Evolutionary conservation across 495 filamentous ascomycete species (phyloP), one percentile per base, ranked within the genome.

Genomic region (Letharia lupina): DNA sequence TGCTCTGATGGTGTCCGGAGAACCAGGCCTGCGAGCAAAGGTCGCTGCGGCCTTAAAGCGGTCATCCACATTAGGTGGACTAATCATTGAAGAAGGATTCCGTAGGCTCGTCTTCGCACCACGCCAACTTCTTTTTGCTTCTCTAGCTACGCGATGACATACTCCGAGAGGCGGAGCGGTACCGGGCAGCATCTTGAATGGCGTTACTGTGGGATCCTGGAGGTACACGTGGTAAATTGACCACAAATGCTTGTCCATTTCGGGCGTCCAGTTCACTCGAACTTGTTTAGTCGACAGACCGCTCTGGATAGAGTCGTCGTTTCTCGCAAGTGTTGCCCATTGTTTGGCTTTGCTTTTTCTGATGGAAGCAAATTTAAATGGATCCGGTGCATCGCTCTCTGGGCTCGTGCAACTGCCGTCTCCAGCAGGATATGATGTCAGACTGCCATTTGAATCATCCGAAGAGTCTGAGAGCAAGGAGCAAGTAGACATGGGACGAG

Each of bases 201-300:
- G 94, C 3, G 94, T 98, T 39, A 96, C 89, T 13, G 88, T 91
- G 42, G 94, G 93, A 74, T 98, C 91, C 69, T 92, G 88, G 15
- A 97, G 79, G 72, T 96, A 98, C 13, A 89, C 74, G 69, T 90
- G 79, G 72, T 96, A 98, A 3, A 89, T 92, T 44, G 89, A 86
- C 95, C 95, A 98, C 40, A 98, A 76, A 73, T 98, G 94, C 45
- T 87, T 86, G 75, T 93, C 92, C 91, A 96, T 95, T 28, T 91
- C 89, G 57, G 87, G 83, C 3, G 90, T 95, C 92, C 93, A 98
- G 35, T 72, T 70, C 23, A 73, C 44, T 31, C 35, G 48, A 3
- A 54, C 31, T 42, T 40, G 42, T 44, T 58, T 72, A n/a, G 54
- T 37, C 15, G 48, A 61, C 18, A 60, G 59, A 33, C 52, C 63